Base-by-base conservation (phyloP, 345 rosid species). In the Dovyalis caffra region DNA sequence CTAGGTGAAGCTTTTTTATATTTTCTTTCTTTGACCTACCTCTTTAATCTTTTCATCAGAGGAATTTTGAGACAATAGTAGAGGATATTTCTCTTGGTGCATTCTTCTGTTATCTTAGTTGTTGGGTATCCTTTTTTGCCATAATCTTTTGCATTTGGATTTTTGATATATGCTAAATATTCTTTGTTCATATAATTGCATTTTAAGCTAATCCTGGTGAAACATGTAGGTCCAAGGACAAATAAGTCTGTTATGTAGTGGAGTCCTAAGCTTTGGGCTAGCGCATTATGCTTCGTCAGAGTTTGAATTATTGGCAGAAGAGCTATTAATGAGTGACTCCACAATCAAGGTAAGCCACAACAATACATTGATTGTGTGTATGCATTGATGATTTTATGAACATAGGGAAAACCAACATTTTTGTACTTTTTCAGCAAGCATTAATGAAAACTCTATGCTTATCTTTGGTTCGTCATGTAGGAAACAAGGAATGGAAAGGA, bases 231-330 rank as follows among this genome's bases (percentile, higher is more conserved):
- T 96, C 68, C 97, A 90, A 78, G 99, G 99, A 66, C 99, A 96
- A 80, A 89, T 96, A 75, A 94, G 97, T 79, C 82, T 93, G 71
- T 76, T 90, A 68, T 81, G 89, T 62, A 79, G 81, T 43, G 98
- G 98, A 74, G 84, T 89, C 40, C 83, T 93, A 88, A 93, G 98
- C 85, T 96, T 96, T 68, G 99, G 98, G 79, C 84, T 96, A 56
- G 81, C 91, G 74, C 98, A 91, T 83, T 92, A 87, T 79, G 97
- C 94, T 72, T 82, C 95, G 68, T 96, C 99, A 15, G 99, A 92
- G 81, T 96, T 96, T 83, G 99, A 96, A 82, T 71, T 96, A 76
- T 83, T 93, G 78, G 99, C 99, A 8, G 98, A 93, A 86, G 99
- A 96, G 78, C 84, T 95, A 76, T 83, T 95, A 73, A 95, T 95